Conservation (phyloP, 192 early-diverging fungal species). For the Funneliformis mosseae region DNA sequence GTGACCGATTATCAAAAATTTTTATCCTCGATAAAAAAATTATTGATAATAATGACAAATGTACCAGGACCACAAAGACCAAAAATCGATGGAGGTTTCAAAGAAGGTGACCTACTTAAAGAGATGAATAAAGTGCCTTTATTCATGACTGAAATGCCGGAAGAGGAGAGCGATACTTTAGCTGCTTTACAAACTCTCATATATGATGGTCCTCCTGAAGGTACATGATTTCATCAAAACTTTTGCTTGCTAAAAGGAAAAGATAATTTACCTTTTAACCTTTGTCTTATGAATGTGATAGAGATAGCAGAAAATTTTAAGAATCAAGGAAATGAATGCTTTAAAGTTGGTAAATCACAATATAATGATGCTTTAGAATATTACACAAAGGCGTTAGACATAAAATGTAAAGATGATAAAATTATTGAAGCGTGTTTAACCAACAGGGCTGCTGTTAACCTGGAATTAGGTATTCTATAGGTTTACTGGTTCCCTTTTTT, state of each 20-base stretch:
- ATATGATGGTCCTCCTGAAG: slow-evolving; percentile 93
- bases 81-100: neutral
- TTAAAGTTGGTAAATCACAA: slow-evolving; percentile 63
- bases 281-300: slow-evolving; percentile 11
- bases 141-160: slow-evolving; percentile 85
- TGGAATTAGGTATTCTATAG: slow-evolving; percentile 66
- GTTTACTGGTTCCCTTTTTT: slow-evolving; percentile 7
- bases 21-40: neutral
- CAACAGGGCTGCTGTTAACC: slow-evolving; percentile 91
- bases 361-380: slow-evolving; percentile 79
- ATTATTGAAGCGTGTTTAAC: slow-evolving; percentile 80
- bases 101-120: slow-evolving; percentile 46
- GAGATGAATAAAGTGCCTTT: slow-evolving; percentile 83
- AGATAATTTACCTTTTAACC: neutral
- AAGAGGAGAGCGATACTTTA: slow-evolving; percentile 74
- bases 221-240: slow-evolving; percentile 41
- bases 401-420: slow-evolving; percentile 67
- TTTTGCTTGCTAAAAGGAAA: neutral
- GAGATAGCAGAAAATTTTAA: slow-evolving; percentile 91
- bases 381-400: slow-evolving; percentile 87
- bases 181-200: slow-evolving; percentile 81
- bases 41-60: neutral
- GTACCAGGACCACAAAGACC: neutral
- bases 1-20: too few species aligned
- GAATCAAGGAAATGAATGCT: slow-evolving; percentile 93